Conservation (phyloP, 108 stramenopile species). For the Discostella pseudostelligera region DNA sequence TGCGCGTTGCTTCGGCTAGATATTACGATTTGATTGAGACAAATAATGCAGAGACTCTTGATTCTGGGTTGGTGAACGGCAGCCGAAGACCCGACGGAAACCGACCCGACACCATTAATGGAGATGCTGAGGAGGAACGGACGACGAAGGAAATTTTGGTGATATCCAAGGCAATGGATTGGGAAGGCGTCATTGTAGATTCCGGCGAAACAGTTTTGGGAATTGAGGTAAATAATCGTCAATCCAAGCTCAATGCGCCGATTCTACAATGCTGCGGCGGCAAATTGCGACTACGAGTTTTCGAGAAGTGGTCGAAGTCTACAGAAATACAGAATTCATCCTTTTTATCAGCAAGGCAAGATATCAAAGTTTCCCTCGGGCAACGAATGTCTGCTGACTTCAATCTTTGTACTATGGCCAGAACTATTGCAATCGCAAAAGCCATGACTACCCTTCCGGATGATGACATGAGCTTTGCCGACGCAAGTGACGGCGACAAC, state of each 20-base stretch:
- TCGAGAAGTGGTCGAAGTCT: conserved; percentile 14
- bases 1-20: conserved; percentile 47
- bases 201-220: conserved; percentile 8
- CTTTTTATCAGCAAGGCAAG: conserved; percentile 14
- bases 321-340: not conserved
- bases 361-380: conserved; percentile 19
- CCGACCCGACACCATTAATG: conserved; percentile 29
- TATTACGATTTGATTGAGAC: conserved; percentile 57
- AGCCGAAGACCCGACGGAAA: conserved; percentile 2
- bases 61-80: too few species aligned
- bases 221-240: not conserved
- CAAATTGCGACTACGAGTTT: conserved; percentile 9
- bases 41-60: not conserved
- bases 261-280: conserved; percentile 10
- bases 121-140: not conserved
- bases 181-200: conserved; percentile 17
- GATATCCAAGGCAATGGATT: conserved; percentile 25
- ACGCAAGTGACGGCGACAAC: not conserved
- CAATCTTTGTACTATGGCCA: conserved; percentile 3
- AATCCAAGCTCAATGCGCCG: not conserved
- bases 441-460: conserved; percentile 7
- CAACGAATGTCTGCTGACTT: conserved; percentile 24
- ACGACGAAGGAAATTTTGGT: conserved; percentile 30
- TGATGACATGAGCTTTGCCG: conserved; percentile 2
- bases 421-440: conserved; percentile 13